These are phyloP conservation scores for Saccharomycopsis sp. DNA, from an alignment of 805 yeast genomes.

Conservation along the genomic window DNA sequence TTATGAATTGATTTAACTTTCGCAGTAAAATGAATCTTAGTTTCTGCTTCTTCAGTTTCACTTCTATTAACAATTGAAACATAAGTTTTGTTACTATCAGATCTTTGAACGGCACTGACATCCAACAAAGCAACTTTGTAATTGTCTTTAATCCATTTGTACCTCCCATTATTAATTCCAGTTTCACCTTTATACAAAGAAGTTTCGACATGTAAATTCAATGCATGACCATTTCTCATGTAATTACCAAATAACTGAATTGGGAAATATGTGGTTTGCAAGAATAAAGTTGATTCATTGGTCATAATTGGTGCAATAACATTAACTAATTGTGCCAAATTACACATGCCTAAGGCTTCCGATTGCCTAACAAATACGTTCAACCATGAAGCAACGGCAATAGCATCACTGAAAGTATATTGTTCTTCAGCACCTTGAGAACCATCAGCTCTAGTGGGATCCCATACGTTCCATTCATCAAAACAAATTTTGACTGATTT, in stretches of 20 bases:
- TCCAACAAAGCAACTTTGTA: conserved; percentile 26
- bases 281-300: conserved; percentile 24
- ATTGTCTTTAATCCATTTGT: conserved; percentile 25
- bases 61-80: conserved; percentile 29
- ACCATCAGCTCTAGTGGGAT: conserved; percentile 29
- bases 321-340: conserved; percentile 31
- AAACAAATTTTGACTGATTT: conserved; percentile 26
- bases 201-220: conserved; percentile 28
- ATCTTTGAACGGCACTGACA: conserved; percentile 25
- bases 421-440: conserved; percentile 29
- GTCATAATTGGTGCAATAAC: conserved; percentile 34
- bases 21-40: conserved; percentile 23
- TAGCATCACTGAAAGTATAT: conserved; percentile 29
- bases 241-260: conserved; percentile 27
- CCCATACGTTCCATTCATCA: conserved; percentile 36
- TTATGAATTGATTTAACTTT: conserved; percentile 20
- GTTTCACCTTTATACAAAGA: conserved; percentile 27
- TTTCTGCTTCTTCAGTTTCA: conserved; percentile 24
- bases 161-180: conserved; percentile 23
- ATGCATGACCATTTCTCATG: conserved; percentile 28
- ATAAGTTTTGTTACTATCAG: conserved; percentile 23
- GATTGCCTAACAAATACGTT: conserved; percentile 31
- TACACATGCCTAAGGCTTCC: conserved; percentile 29
- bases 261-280: conserved; percentile 30
- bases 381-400: conserved; percentile 32